Evolutionary conservation across 495 filamentous ascomycete genomes (phyloP).

Genomic region (Penicillium silybi): DNA sequence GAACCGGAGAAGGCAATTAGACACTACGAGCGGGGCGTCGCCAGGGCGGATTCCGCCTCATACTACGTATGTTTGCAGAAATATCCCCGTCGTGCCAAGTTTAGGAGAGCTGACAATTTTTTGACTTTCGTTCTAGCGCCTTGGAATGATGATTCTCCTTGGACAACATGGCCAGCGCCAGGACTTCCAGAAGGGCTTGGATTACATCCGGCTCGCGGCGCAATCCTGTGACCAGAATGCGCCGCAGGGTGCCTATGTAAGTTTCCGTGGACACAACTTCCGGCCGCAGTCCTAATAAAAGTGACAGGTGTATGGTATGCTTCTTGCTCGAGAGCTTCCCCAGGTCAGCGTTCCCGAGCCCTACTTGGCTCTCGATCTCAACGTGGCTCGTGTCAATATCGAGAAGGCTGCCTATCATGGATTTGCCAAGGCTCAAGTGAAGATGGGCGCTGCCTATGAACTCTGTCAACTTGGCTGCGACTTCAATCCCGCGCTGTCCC

Average conservation of each 20-base stretch:
- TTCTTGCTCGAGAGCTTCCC: conserved; percentile 82
- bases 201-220: conserved; percentile 77
- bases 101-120: not conserved
- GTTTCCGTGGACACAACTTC: conserved; percentile 14
- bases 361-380: conserved; percentile 68
- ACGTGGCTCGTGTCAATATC: conserved; percentile 77
- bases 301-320: conserved; percentile 80
- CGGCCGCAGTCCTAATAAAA: conserved; percentile 8
- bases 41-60: conserved; percentile 81
- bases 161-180: conserved; percentile 87
- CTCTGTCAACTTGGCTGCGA: conserved; percentile 89
- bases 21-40: conserved; percentile 79
- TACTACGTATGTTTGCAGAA: conserved; percentile 57
- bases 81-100: not conserved
- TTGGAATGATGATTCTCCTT: conserved; percentile 96
- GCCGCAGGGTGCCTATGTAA: conserved; percentile 88
- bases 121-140: conserved; percentile 42
- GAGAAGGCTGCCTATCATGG: conserved; percentile 96
- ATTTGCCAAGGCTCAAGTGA: conserved; percentile 94
- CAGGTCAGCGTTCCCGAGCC: conserved; percentile 77
- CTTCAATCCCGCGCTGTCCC: conserved; percentile 84
- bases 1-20: conserved; percentile 84
- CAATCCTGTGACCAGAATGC: conserved; percentile 94
- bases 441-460: conserved; percentile 96
- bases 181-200: conserved; percentile 72